Conservation (phyloP, 805 yeast species). For the Pichia nakasei region DNA sequence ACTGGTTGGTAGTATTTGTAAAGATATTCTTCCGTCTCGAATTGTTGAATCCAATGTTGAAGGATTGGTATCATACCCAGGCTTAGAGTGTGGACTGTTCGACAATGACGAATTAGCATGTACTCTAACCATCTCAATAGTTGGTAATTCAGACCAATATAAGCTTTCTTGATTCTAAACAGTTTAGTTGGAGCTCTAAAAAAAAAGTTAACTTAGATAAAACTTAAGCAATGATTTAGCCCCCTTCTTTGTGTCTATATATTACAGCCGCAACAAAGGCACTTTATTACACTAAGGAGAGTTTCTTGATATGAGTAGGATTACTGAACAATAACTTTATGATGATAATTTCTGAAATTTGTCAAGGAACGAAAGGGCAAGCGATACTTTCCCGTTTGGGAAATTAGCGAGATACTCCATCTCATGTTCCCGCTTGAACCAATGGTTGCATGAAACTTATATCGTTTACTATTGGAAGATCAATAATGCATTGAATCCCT, state of each 20-base stretch:
- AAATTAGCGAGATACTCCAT: neutral
- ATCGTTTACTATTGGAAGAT: too few species aligned
- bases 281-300: too few species aligned
- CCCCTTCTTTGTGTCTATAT: neutral
- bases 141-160: neutral
- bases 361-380: too few species aligned
- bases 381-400: neutral
- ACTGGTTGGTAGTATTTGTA: neutral
- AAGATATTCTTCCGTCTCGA: slow-evolving; percentile 2
- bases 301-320: too few species aligned
- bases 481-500: too few species aligned
- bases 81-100: slow-evolving; percentile 3
- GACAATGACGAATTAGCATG: slow-evolving; percentile 3
- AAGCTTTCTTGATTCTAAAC: neutral
- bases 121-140: slow-evolving; percentile 4
- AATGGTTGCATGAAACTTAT: too few species aligned
- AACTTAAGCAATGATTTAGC: neutral
- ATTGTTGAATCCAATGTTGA: slow-evolving; percentile 4
- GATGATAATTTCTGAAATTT: too few species aligned
- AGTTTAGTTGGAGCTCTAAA: too few species aligned
- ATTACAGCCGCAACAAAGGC: neutral
- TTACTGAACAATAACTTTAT: too few species aligned
- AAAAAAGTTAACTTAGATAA: too few species aligned
- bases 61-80: slow-evolving; percentile 2
- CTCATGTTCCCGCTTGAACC: too few species aligned